A percentile compares a stretch with the other conserved stretches of the same genome.
Evolutionary conservation across 495 filamentous ascomycete genomes (phyloP).

Genomic region (Penicillium angulare): DNA sequence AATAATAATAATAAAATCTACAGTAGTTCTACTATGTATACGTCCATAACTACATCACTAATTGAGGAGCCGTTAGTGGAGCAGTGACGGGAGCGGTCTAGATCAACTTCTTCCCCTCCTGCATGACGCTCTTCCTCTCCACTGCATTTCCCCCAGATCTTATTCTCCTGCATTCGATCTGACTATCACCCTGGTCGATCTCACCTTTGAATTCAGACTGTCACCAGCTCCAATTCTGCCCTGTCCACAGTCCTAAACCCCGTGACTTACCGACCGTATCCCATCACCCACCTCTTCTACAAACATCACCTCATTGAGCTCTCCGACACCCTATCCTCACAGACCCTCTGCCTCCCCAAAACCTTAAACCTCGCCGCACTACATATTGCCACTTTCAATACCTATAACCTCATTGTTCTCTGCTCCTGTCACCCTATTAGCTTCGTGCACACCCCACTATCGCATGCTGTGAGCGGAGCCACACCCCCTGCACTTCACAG

Average conservation of each 20-base stretch:
- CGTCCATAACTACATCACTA: too few species aligned
- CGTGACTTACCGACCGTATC: too few species aligned
- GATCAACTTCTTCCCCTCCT: constrained; percentile 19
- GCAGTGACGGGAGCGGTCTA: constrained; percentile 20
- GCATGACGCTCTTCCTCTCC: constrained; percentile 13
- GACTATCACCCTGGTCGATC: neutral
- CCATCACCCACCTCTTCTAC: too few species aligned
- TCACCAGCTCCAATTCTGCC: neutral
- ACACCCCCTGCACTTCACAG: constrained; percentile 23
- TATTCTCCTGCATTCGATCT: neutral
- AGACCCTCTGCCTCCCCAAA: too few species aligned
- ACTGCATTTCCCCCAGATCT: constrained; percentile 10
- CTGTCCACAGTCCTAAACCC: too few species aligned
- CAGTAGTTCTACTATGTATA: too few species aligned
- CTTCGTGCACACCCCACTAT: neutral
- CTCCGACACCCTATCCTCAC: too few species aligned
- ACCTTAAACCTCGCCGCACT: too few species aligned
- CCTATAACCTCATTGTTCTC: neutral
- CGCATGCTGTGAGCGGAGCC: constrained; percentile 17
- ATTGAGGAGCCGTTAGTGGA: constrained; percentile 25
- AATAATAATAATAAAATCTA: too few species aligned
- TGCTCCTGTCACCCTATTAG: neutral
- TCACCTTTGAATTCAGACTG: neutral
- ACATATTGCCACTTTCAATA: neutral
- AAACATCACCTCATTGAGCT: too few species aligned